Conservation (phyloP, 768 basidiomycete genomes). For the Podaxis sp. region DNA sequence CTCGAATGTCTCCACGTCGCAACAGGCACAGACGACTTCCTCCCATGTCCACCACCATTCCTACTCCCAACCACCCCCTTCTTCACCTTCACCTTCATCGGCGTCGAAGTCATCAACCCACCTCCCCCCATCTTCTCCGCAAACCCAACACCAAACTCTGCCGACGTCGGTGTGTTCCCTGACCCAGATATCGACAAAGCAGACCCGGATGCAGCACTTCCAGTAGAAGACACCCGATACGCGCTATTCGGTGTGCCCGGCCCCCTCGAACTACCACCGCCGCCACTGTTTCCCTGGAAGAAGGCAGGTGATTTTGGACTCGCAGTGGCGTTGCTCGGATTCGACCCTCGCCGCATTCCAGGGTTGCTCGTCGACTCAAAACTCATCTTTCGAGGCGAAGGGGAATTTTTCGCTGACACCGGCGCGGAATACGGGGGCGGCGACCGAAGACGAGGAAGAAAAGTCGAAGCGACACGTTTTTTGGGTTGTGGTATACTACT, state of each 20-base stretch:
- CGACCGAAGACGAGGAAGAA: conserved; percentile 17
- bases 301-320: conserved; percentile 2
- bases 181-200: not conserved
- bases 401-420: conserved; percentile 6
- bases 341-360: not conserved
- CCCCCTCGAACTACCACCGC: not conserved
- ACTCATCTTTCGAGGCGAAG: conserved; percentile 7
- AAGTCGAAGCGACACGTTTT: conserved; percentile 12
- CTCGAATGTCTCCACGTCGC: conserved; percentile 4
- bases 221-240: not conserved
- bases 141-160: not conserved
- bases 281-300: not conserved
- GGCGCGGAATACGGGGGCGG: conserved; percentile 15
- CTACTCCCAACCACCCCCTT: not conserved
- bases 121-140: not conserved
- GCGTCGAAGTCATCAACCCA: conserved; percentile 3
- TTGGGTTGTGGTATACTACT: not conserved
- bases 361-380: not conserved
- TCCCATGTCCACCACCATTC: not conserved
- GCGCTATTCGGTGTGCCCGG: not conserved
- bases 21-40: conserved; percentile 8
- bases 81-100: conserved; percentile 4
- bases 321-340: not conserved
- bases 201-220: not conserved
- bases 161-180: not conserved